phyloP scores from a whole-genome alignment of 257 asterid species.

The Handroanthus guayacan region DNA sequence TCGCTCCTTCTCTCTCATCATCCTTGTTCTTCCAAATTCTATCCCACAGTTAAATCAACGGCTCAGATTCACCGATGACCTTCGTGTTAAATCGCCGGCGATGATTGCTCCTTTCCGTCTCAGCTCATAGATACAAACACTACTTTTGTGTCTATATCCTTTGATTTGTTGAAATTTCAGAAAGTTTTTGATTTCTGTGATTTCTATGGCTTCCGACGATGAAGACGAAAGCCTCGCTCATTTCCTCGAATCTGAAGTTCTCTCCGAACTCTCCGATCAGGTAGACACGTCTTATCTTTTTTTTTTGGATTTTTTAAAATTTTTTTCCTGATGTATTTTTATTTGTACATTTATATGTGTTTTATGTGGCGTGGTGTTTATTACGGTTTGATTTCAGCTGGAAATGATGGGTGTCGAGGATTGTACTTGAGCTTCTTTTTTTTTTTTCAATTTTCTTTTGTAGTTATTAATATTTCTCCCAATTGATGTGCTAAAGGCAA shows the following conservation, averaged over 20 bases:
- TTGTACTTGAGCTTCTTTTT: not conserved
- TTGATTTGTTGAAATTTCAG: conserved; percentile 2
- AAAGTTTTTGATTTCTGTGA: conserved; percentile 11
- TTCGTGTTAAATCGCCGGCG: conserved; percentile 51
- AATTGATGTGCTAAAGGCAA: not conserved
- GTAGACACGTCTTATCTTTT: conserved; percentile 33
- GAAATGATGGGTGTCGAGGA: not conserved
- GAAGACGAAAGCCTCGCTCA: conserved; percentile 81
- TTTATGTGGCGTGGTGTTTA: not conserved
- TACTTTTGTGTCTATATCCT: not conserved
- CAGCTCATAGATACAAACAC: not conserved
- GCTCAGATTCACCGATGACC: conserved; percentile 55
- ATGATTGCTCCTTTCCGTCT: conserved; percentile 13
- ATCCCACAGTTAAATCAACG: conserved; percentile 47
- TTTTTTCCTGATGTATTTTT: not conserved
- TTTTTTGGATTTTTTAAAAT: not conserved
- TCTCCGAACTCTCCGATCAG: conserved; percentile 72
- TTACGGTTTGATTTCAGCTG: not conserved
- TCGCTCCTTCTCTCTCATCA: conserved; percentile 28
- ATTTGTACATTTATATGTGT: not conserved
- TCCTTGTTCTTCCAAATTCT: conserved; percentile 20
- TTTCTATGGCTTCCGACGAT: conserved; percentile 80
- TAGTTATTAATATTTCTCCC: not conserved
- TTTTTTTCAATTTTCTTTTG: not conserved
- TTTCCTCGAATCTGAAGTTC: conserved; percentile 86